Percentiles rank a stretch among this genome's conserved stretches.
These are phyloP conservation scores for Phytophthora sp. DNA, from an alignment of 352 stramenopile genomes.

Conservation along the genomic window DNA sequence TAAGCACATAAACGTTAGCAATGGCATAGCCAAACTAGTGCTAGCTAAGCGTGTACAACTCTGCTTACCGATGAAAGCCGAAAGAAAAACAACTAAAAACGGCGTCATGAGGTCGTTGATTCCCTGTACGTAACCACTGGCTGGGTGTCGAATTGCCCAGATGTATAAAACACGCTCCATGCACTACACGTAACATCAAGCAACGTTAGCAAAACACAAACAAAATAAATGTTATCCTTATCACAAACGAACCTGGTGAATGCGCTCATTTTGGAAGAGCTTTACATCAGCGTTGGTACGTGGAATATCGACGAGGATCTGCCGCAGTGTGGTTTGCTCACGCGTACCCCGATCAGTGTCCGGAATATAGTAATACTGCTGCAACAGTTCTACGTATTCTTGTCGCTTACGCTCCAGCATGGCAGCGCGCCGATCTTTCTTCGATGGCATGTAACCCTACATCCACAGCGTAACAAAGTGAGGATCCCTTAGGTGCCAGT, in stretches of 20 bases:
- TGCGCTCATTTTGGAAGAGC: slow-evolving; percentile 96
- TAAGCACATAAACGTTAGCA: slow-evolving; percentile 2
- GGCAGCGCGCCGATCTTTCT: slow-evolving; percentile 88
- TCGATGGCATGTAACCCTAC: slow-evolving; percentile 96
- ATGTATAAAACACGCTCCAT: slow-evolving; percentile 99
- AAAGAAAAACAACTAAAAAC: slow-evolving; percentile 97
- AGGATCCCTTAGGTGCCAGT: too few relatives aligned
- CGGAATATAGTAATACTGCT: slow-evolving; percentile 97
- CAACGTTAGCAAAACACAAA: slow-evolving; percentile 1
- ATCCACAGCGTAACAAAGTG: background rate
- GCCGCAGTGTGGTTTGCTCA: slow-evolving; percentile 95
- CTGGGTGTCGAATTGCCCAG: slow-evolving; percentile 98
- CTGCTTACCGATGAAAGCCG: slow-evolving; percentile 68
- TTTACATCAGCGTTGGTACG: slow-evolving; percentile 96
- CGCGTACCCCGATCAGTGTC: slow-evolving; percentile 93
- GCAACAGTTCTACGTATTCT: slow-evolving; percentile 96
- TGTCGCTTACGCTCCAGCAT: slow-evolving; percentile 95
- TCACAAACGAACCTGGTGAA: slow-evolving; percentile 74
- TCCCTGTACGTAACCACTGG: slow-evolving; percentile 98
- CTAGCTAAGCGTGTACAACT: background rate
- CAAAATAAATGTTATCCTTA: background rate
- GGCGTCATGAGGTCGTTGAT: slow-evolving; percentile 99
- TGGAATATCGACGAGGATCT: slow-evolving; percentile 99
- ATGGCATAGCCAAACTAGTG: too few relatives aligned
- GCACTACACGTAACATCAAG: slow-evolving; percentile 64